A percentile compares a stretch with the other conserved stretches of the same genome.
Conservation (phyloP, 148 eudicot genomes). For the Vaccinium darrowii region DNA sequence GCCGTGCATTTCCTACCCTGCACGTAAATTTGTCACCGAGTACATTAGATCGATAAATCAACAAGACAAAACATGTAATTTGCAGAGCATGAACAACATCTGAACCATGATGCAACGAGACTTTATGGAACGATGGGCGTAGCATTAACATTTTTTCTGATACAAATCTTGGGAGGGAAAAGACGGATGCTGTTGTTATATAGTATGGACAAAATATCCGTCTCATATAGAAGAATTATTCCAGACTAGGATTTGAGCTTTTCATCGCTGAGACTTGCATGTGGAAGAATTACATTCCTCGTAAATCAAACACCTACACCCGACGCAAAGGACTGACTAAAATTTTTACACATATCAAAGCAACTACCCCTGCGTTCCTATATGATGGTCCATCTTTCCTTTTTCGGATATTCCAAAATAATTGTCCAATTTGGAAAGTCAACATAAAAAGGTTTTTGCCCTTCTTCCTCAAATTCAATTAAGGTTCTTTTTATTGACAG, state of each 20-base stretch:
- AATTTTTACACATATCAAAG: not conserved
- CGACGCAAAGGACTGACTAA: too few species aligned
- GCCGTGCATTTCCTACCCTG: constrained; percentile 98
- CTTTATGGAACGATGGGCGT: not conserved
- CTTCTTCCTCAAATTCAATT: too few species aligned
- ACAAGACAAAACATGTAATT: not conserved
- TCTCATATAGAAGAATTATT: not conserved
- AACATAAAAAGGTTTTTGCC: too few species aligned
- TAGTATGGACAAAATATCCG: not conserved
- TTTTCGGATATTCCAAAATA: too few species aligned
- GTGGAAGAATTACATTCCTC: not conserved
- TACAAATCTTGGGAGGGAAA: not conserved
- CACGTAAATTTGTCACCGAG: not conserved
- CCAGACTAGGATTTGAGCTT: not conserved
- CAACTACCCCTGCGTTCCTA: not conserved
- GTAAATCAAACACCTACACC: too few species aligned
- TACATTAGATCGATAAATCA: not conserved
- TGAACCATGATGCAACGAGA: not conserved
- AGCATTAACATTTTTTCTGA: not conserved
- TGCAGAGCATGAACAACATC: not conserved
- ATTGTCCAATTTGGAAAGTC: too few species aligned
- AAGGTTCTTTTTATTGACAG: too few species aligned
- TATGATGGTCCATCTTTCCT: too few species aligned
- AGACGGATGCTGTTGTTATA: not conserved
- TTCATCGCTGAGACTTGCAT: not conserved